These are phyloP conservation scores for Mucor lusitanicus DNA, from an alignment of 371 early-diverging fungal species.

Conservation along the genomic window DNA sequence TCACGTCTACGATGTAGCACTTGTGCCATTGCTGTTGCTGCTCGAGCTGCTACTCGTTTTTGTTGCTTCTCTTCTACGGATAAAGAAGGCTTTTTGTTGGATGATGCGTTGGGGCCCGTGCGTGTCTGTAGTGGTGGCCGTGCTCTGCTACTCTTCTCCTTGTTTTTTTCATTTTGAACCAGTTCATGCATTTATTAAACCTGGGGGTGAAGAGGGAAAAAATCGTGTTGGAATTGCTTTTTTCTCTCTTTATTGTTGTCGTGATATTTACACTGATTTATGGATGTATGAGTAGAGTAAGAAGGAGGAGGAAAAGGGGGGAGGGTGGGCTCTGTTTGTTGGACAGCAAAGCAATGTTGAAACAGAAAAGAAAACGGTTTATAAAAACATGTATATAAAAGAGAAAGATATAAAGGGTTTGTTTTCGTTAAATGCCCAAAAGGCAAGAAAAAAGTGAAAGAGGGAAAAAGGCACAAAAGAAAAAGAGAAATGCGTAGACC, in stretches of 20 bases:
- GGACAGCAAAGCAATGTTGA: background rate
- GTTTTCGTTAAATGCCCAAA: conserved; percentile 5
- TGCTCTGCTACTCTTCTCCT: conserved; percentile 21
- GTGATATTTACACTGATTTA: background rate
- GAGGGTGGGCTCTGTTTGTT: background rate
- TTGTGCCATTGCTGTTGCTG: conserved; percentile 43
- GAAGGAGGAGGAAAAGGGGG: background rate
- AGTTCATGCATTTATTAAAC: conserved; percentile 29
- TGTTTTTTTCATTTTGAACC: conserved; percentile 36
- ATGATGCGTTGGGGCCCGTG: conserved; percentile 37
- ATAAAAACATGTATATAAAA: background rate
- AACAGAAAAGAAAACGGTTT: background rate
- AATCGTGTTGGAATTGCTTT: conserved; percentile 2
- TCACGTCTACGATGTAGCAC: conserved; percentile 36
- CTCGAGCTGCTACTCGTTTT: conserved; percentile 35
- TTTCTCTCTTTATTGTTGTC: background rate
- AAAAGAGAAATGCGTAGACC: background rate
- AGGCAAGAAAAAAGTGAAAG: background rate
- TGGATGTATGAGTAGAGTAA: background rate
- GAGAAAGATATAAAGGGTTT: background rate
- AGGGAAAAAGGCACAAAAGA: background rate
- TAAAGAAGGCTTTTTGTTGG: conserved; percentile 13
- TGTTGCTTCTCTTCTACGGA: conserved; percentile 32
- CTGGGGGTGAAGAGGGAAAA: background rate
- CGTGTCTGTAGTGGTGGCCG: conserved; percentile 29